A percentile compares a stretch with the other conserved stretches of the same genome.
Conservation (phyloP, 257 asterid species). For the Linaria vulgaris region DNA sequence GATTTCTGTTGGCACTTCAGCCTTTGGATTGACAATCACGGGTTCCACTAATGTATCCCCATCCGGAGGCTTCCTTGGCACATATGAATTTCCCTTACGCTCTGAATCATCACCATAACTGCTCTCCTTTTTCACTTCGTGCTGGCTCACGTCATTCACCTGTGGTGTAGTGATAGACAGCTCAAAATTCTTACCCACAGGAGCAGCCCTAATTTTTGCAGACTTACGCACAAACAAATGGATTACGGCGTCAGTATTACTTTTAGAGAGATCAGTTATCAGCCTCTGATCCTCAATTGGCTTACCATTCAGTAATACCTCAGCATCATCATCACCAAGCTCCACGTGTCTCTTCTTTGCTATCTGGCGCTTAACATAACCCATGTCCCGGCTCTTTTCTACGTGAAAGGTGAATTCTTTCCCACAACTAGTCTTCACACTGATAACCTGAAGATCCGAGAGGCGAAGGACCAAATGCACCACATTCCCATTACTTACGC, state of each 20-base stretch:
- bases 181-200: conserved; percentile 30
- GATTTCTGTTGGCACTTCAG: conserved; percentile 25
- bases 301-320: conserved; percentile 29
- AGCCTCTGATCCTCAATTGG: conserved; percentile 30
- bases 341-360: conserved; percentile 28
- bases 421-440: conserved; percentile 45
- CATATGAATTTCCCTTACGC: neutral
- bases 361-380: conserved; percentile 34
- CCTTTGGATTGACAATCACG: conserved; percentile 28
- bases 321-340: conserved; percentile 25
- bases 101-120: conserved; percentile 17
- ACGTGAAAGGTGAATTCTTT: conserved; percentile 38
- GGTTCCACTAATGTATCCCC: conserved; percentile 31
- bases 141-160: conserved; percentile 13
- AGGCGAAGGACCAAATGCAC: conserved; percentile 46
- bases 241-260: conserved; percentile 28
- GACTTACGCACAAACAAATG: conserved; percentile 32
- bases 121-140: neutral
- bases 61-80: conserved; percentile 26
- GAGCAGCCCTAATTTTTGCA: conserved; percentile 33
- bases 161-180: conserved; percentile 29
- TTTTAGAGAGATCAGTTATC: conserved; percentile 30
- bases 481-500: conserved; percentile 52
- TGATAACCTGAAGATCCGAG: conserved; percentile 31
- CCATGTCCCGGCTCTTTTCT: conserved; percentile 32